Evolutionary conservation across 2,329 filamentous ascomycete genomes (phyloP), one percentile per base, ranked within the genome.

Genomic region (Moelleriella libera): DNA sequence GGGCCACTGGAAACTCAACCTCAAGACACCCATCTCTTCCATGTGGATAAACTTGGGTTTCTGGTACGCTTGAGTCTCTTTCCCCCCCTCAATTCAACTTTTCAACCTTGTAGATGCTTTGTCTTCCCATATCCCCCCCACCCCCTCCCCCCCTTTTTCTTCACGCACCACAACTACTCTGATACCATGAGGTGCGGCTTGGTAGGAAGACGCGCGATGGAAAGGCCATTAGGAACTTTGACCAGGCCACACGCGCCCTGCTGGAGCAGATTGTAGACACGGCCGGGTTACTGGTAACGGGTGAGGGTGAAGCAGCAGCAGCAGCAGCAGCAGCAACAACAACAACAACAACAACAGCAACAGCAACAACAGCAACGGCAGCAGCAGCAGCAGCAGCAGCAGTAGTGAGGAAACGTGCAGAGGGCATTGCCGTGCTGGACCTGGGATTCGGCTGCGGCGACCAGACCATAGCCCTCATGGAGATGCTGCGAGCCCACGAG

Each of bases 11-110:
- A 68, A 74, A 50, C 67, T 79, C 45, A 76, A 79, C 53, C 52
- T 75, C 28, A 60, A 65, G 21, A 56, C 72, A 1, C 68, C 70
- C 1, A 61, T 69, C 2, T 53, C 58, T 5, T 68, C 66, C n/a
- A 75, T 78, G 74, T 80, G 76, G 75, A 80, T 80, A 74, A 80
- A 79, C 48, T 70, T 80, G 61, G 76, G 76, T 0, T 79, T 74
- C 50, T 80, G 76, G 76, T 70, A 68, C 57, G 70, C 12, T 9
- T 28, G 32, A 30, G 14, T 37, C 12, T 37, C 12, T 21, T 21
- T 3, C 21, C 21, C 21, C 21, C 21, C 3, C 21, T 31, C 9
- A 2, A 30, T 43, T 6, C 31, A 32, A 12, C 40, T 37, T 21
- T 21, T 34, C 28, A 28, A 14, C 21, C 32, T 21, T 21, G 21